Evolutionary conservation across 1,284 basidiomycete species (phyloP), one percentile per base, ranked within the genome.

Genomic region (Puccinia horiana): DNA sequence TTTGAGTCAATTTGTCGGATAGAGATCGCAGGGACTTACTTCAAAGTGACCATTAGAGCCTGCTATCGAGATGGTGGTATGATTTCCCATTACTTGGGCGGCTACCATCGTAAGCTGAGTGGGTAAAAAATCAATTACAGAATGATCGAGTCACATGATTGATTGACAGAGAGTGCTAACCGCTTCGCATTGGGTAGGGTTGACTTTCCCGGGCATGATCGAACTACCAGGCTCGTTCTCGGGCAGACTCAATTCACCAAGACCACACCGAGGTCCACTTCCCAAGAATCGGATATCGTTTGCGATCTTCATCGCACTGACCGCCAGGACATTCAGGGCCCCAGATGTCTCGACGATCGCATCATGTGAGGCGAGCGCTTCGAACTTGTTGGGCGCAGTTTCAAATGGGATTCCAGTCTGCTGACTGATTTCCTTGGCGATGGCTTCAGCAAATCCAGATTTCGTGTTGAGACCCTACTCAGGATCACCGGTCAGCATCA

Each of bases 171-270:
- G 14, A n/a, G 32, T 40, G 76, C 83, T 76, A 20, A 88, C 84
- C 16, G 97, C 97, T 89, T 99, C 97, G 86, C 97, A 99, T 88
- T 99, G 97, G 5, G 97, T 99, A 23, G 97, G 97, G 89, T 99
- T 99, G 83, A 99, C 97, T 89, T 99, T 99, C 84, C 97, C 97
- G 29, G 97, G 97, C 97, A 99, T 99, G 89, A 99, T 99, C 83
- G 95, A 97, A 86, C 94, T 97, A 83, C 97, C 97, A 65, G 97
- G 97, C 88, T 99, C 97, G 88, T 99, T 99, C 89, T 99, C 97
- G 29, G 97, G 97, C 83, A 99, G 89, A 85, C 90, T 91, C 75
- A 99, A 89, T 89, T 99, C 97, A 49, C 97, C 97, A 70, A 99
- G 90, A 83, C 97, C 97, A 86, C 97, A 99, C 77, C 97, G 93